Evolutionary conservation across 768 basidiomycete genomes (phyloP), one percentile per base, ranked within the genome.

Genomic region (Daedaleopsis nitida): DNA sequence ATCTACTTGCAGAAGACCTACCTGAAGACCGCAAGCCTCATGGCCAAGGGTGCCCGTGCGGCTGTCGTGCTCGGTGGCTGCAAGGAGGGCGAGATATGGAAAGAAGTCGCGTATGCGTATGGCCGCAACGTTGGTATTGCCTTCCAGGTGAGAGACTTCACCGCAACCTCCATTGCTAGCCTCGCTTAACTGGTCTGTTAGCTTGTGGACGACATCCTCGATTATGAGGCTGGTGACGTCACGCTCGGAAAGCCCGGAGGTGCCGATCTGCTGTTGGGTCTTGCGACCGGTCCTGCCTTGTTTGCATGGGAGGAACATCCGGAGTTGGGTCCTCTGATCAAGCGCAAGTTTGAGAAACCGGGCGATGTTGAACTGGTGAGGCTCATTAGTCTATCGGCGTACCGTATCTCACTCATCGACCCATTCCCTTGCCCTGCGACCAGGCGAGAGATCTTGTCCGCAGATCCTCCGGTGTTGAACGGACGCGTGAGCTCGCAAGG

Each of bases 171-270:
- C 39, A 17, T 17, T 14, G 3, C 1, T 19, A 11, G 12, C 38
- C 17, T n/a, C 11, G 9, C 11, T 11, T 52, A 19, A 59, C 51
- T 19, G 58, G 17, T 16, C 13, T 49, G 50, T 56, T 68, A 96
- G 94, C 88, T 99, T 11, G 89, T 98, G 51, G 97, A 99, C 72
- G 97, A 99, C 70, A 84, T 95, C 38, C 79, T 99, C 3, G 97
- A 98, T 76, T 98, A 94, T 70, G 91, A 95, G 52, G 86, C 90
- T 0, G 88, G 88, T 12, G 77, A 81, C 14, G 74, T 77, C 0
- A 73, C 88, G 0, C 84, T 98, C 13, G 96, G 96, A 38, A 98
- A 98, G 77, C 97, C 97, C 0, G 87, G 88, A 0, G 85, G 86
- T 14, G 84, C 86, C 0, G 86, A 87, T 67, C 74, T 87, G 27